Evolutionary conservation across 495 filamentous ascomycete genomes (phyloP).

Genomic region (Penicillium riverlandense): DNA sequence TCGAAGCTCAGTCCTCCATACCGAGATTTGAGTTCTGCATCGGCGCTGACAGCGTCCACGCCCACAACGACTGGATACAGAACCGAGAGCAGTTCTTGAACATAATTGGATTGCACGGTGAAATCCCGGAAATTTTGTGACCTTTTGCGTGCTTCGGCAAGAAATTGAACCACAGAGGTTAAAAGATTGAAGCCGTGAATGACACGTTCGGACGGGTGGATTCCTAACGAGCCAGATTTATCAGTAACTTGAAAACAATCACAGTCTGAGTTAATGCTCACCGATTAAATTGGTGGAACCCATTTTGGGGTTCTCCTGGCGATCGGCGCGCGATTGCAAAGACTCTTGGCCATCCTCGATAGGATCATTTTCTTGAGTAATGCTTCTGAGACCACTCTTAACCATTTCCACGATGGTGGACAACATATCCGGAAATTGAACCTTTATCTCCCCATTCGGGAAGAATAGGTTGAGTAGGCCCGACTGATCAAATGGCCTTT

Average conservation of each 20-base stretch:
- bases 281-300: conserved; percentile 8
- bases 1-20: conserved; percentile 77
- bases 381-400: conserved; percentile 65
- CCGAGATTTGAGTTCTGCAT: conserved; percentile 73
- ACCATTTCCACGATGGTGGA: conserved; percentile 82
- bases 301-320: conserved; percentile 11
- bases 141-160: conserved; percentile 66
- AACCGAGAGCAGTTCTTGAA: conserved; percentile 66
- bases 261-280: conserved; percentile 2
- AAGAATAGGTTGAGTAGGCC: conserved; percentile 65
- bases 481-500: conserved; percentile 64
- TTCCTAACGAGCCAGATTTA: conserved; percentile 3
- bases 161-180: conserved; percentile 67
- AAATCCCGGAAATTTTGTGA: conserved; percentile 75
- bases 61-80: conserved; percentile 83
- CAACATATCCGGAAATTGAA: conserved; percentile 72
- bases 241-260: not conserved
- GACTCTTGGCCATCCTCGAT: not conserved
- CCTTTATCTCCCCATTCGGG: conserved; percentile 42
- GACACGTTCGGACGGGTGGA: conserved; percentile 2
- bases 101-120: conserved; percentile 65
- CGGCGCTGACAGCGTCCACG: conserved; percentile 70
- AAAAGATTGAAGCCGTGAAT: conserved; percentile 41
- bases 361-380: conserved; percentile 6
- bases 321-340: not conserved